These are phyloP conservation scores for Euphorbia lathyris DNA, from an alignment of 345 rosid species.

Conservation along the genomic window DNA sequence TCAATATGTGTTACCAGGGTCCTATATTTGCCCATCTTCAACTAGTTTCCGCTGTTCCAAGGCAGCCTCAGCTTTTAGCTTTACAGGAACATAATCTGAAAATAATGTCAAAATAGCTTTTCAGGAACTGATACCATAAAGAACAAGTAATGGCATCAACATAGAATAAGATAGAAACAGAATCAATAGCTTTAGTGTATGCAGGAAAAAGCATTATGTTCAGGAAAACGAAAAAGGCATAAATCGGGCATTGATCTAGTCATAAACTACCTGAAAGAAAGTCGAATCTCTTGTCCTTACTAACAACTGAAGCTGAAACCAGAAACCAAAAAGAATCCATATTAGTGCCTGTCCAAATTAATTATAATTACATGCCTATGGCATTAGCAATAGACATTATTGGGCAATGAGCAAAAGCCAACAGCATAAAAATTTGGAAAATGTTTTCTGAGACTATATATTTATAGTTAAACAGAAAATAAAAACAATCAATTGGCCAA, in stretches of 20 bases:
- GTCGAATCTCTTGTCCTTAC: conserved; percentile 54
- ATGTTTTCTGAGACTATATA: not conserved
- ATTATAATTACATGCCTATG: not conserved
- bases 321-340: conserved; percentile 16
- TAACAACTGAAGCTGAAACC: conserved; percentile 60
- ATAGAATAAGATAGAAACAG: not conserved
- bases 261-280: conserved; percentile 67
- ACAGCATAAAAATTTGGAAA: not conserved
- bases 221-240: not conserved
- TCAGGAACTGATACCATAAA: conserved; percentile 49
- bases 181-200: not conserved
- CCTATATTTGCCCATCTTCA: conserved; percentile 34
- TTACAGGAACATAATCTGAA: conserved; percentile 76
- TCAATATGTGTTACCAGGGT: not conserved
- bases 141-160: not conserved
- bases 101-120: conserved; percentile 31
- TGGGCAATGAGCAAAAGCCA: not conserved
- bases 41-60: conserved; percentile 38
- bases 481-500: not conserved
- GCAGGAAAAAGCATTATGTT: not conserved
- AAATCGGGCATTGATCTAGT: not conserved
- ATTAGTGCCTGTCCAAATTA: not conserved
- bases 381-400: not conserved
- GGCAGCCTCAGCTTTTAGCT: conserved; percentile 60
- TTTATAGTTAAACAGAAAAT: not conserved